phyloP scores from a whole-genome alignment of 2,329 filamentous ascomycete species.

The Fonsecaea monophora region DNA sequence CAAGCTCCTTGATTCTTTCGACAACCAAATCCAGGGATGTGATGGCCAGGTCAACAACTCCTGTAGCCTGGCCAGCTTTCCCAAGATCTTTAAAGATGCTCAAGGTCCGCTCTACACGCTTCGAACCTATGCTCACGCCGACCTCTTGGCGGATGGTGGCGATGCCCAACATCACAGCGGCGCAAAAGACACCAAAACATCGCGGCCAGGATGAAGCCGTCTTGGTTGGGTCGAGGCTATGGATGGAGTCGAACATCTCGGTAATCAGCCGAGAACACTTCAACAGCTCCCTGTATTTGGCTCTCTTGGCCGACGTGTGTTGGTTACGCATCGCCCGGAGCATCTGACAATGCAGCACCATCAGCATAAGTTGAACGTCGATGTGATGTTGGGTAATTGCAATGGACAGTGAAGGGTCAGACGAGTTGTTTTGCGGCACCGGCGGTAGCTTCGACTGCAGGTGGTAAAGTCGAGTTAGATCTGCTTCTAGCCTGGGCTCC shows the following conservation, averaged over 20 bases:
- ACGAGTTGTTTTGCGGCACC: constrained; percentile 19
- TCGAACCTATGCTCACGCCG: constrained; percentile 27
- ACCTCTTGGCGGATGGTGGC: constrained; percentile 28
- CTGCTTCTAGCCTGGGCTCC: constrained; percentile 14
- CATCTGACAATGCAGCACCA: constrained; percentile 27
- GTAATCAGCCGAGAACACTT: constrained; percentile 27
- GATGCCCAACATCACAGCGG: constrained; percentile 28
- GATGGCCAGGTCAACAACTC: constrained; percentile 18
- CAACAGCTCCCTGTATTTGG: constrained; percentile 23
- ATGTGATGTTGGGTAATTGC: constrained; percentile 29
- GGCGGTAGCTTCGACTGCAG: constrained; percentile 21
- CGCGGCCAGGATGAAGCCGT: constrained; percentile 29
- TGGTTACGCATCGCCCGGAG: constrained; percentile 18
- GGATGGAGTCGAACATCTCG: constrained; percentile 29
- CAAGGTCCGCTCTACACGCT: constrained; percentile 21
- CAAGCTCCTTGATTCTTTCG: constrained; percentile 16
- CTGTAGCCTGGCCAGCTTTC: constrained; percentile 3
- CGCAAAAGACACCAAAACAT: constrained; percentile 34
- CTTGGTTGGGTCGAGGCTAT: constrained; percentile 21
- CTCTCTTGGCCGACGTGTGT: constrained; percentile 17
- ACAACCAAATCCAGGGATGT: constrained; percentile 17
- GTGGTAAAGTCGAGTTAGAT: constrained; percentile 19
- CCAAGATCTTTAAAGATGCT: constrained; percentile 26
- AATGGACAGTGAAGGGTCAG: constrained; percentile 18
- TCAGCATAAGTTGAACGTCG: constrained; percentile 30